Evolutionary conservation across 2,329 filamentous ascomycete species (phyloP), one percentile per base, ranked within the genome.

Genomic region (Trichoderma sp.): DNA sequence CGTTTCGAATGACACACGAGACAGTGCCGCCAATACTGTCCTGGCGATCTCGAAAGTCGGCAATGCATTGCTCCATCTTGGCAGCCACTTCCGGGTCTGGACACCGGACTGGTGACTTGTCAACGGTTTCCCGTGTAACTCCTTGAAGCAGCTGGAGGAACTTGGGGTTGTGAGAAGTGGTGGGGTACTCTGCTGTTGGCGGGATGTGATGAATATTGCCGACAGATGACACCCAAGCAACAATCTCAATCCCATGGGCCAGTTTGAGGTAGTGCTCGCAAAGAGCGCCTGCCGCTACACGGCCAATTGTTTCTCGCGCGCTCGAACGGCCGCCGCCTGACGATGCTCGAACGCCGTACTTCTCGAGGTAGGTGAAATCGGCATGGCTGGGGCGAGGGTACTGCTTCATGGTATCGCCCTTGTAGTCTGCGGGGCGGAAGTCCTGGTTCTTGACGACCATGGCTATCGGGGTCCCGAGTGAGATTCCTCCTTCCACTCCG

Each of bases 1-100:
- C 88, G 76, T 96, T 95, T 72, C 92, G 88, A 77, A 98, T 94
- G 49, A 98, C 92, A 75, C 95, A 98, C 56, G 94, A 97, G 21
- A 98, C 94, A 14, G 93, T 97, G 70, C 96, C 96, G 69, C 96
- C 96, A 73, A 97, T 97, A 82, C 91, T 95, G 83, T 98, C 95
- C 69, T 93, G 81, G 69, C 84, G 85, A 74, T 97, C 93, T 68
- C 90, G 86, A 82, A 91, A 94, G 56, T 90, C 86, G 74, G 90
- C 91, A 74, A 98, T 94, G 73, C 88, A 81, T 11, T 91, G 85
- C 75, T 91, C 91, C 94, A 98, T 98, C 73, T 21, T 87, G 86
- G 87, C 84, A 4, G 85, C 85, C 85, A 56, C 52, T 34, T 56
- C 52, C 28, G 52, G 18, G 52, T 56, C 52, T 11, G 52, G 52